Evolutionary conservation across 2,329 filamentous ascomycete species (phyloP), one percentile per base, ranked within the genome.

Genomic region (Penicillium sp.): DNA sequence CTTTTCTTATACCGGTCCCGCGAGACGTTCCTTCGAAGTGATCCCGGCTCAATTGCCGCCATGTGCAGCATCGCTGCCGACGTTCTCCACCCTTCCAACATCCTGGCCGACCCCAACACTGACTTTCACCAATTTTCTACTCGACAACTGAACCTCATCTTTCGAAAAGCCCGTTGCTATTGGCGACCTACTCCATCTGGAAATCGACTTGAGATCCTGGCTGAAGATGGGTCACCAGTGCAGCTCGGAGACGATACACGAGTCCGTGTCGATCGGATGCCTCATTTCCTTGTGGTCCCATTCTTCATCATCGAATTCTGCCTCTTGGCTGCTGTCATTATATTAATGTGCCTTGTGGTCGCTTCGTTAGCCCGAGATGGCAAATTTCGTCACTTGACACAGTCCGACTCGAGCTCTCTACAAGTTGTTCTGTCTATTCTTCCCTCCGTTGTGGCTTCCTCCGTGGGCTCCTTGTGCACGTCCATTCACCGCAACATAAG

Each of bases 51-150:
- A 7, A 71, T 73, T 29, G 68, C 68, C 16, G 68, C 70, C 44
- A 73, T 73, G 69, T 74, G 70, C 41, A 73, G 70, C 59, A 70
- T 73, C 46, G 59, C 68, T 2, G 67, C 69, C 2, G 69, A 73
- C 45, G 49, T 73, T 0, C 68, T 73, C 22, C 65, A 66, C 24
- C 61, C 66, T 3, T 58, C 59, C 26, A 73, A 71, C 45, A 56
- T 73, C 14, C 61, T 73, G 2, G 61, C 62, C 8, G 52, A 70
- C 45, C 63, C 69, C 3, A 58, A 62, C 3, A 59, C 51, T 16
- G 71, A 71, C 3, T 66, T 71, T 11, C 70, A 73, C 55, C 68
- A 73, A 48, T 72, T 68, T 29, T 73, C 71, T 3, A 73, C 71
- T 0, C 66, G 69, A 1, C 69, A 71, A 33, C 57, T 73, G 27